A percentile compares a stretch with the other conserved stretches of the same genome.
Conservation (phyloP, 768 basidiomycete genomes). For the Pisolithus marmoratus region DNA sequence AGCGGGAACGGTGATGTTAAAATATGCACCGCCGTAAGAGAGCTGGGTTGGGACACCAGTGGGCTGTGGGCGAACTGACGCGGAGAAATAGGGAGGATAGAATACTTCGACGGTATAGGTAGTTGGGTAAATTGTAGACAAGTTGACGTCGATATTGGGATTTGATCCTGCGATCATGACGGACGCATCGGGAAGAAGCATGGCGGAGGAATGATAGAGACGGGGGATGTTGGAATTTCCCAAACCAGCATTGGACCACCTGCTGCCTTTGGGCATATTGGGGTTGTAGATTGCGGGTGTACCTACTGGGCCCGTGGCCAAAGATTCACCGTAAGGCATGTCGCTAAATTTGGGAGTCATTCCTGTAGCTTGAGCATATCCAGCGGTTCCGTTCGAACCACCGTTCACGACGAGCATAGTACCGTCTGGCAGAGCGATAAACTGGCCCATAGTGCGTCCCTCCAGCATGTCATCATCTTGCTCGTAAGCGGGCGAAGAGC, state of each 20-base stretch:
- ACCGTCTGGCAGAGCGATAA: slow-evolving; percentile 77
- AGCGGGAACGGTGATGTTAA: slow-evolving; percentile 70
- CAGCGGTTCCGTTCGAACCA: slow-evolving; percentile 83
- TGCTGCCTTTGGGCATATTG: slow-evolving; percentile 57
- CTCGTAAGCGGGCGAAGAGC: slow-evolving; percentile 51
- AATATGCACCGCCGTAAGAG: slow-evolving; percentile 76
- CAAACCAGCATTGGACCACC: slow-evolving; percentile 72
- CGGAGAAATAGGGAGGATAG: slow-evolving; percentile 85
- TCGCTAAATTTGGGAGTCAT: slow-evolving; percentile 32
- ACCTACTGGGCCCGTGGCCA: slow-evolving; percentile 75
- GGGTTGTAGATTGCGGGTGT: slow-evolving; percentile 85
- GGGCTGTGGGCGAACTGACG: slow-evolving; percentile 61
- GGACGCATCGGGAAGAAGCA: slow-evolving; percentile 81
- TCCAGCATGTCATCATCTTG: slow-evolving; percentile 74
- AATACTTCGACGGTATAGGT: slow-evolving; percentile 82
- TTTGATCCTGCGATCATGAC: slow-evolving; percentile 90
- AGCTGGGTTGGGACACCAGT: slow-evolving; percentile 67
- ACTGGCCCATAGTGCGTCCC: slow-evolving; percentile 87
- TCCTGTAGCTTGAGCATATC: slow-evolving; percentile 61
- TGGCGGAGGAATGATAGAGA: slow-evolving; percentile 87
- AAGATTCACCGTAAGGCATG: slow-evolving; percentile 68
- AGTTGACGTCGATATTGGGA: slow-evolving; percentile 81
- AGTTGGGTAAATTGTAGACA: slow-evolving; percentile 57
- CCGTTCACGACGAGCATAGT: slow-evolving; percentile 79
- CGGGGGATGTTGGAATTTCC: slow-evolving; percentile 61